phyloP scores from a whole-genome alignment of 2,329 filamentous ascomycete genomes.

The Annulohypoxylon truncatum region DNA sequence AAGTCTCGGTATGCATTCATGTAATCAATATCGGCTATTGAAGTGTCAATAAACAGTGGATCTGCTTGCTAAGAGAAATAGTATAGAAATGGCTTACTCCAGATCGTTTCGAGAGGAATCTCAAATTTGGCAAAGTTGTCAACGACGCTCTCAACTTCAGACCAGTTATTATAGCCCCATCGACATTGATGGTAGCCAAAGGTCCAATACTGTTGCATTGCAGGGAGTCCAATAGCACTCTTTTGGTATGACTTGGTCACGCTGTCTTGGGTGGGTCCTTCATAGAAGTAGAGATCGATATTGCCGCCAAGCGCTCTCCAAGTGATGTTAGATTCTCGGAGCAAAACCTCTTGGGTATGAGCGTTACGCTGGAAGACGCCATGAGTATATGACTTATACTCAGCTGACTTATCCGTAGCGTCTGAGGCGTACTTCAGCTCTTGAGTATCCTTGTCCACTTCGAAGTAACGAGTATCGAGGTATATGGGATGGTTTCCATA shows the following conservation, averaged over 20 bases:
- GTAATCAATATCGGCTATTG: constrained; percentile 75
- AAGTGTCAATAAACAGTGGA: constrained; percentile 53
- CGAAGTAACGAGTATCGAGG: constrained; percentile 81
- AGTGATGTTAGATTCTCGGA: constrained; percentile 72
- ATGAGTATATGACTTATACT: constrained; percentile 76
- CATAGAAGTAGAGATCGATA: constrained; percentile 83
- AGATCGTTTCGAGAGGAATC: constrained; percentile 80
- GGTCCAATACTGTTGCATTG: constrained; percentile 84
- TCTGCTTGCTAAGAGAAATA: constrained; percentile 46
- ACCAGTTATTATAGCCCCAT: constrained; percentile 84
- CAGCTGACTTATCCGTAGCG: constrained; percentile 61
- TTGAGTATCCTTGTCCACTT: constrained; percentile 60
- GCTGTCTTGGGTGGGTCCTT: constrained; percentile 74
- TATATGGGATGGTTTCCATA: constrained; percentile 85
- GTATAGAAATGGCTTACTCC: constrained; percentile 60
- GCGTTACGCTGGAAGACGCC: constrained; percentile 82
- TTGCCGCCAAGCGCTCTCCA: constrained; percentile 81
- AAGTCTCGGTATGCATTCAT: constrained; percentile 73
- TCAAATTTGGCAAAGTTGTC: constrained; percentile 71
- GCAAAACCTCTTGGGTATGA: constrained; percentile 78
- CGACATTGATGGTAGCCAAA: constrained; percentile 87
- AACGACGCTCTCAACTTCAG: constrained; percentile 72
- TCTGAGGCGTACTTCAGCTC: constrained; percentile 65
- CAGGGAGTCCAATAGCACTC: constrained; percentile 75
- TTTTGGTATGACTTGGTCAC: constrained; percentile 78